Conservation (phyloP, 805 yeast species). For the Wickerhamomyces mucosus region DNA sequence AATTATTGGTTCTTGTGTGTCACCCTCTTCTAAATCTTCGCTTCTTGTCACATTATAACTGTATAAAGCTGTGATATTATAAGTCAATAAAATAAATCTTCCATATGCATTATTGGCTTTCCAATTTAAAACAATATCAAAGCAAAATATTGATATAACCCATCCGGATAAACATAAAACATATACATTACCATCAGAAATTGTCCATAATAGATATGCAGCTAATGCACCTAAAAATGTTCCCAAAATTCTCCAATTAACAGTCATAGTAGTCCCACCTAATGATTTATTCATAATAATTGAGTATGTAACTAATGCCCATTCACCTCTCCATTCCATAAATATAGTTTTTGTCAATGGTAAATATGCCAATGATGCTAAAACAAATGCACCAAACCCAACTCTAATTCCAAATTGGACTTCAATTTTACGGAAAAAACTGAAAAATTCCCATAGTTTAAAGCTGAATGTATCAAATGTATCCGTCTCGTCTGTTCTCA, state of each 20-base stretch:
- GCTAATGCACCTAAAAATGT: constrained; percentile 60
- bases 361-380: constrained; percentile 60
- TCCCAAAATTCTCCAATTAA: constrained; percentile 64
- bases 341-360: constrained; percentile 46
- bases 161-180: constrained; percentile 41
- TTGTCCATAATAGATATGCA: constrained; percentile 53
- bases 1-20: constrained; percentile 61
- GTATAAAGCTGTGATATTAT: constrained; percentile 69
- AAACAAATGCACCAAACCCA: constrained; percentile 62
- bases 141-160: constrained; percentile 29
- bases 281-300: constrained; percentile 78
- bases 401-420: constrained; percentile 74
- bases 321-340: constrained; percentile 66
- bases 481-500: constrained; percentile 4
- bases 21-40: constrained; percentile 54
- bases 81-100: constrained; percentile 62
- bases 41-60: constrained; percentile 58
- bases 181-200: constrained; percentile 45
- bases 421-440: constrained; percentile 50
- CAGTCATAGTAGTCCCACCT: constrained; percentile 79
- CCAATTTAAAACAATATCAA: constrained; percentile 59
- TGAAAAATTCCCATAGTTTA: constrained; percentile 40
- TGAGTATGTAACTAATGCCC: constrained; percentile 77
- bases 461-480: constrained; percentile 16
- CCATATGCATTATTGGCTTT: constrained; percentile 49